These are phyloP conservation scores for Nidularia pulvinata DNA, from an alignment of 768 basidiomycete species.

Conservation along the genomic window DNA sequence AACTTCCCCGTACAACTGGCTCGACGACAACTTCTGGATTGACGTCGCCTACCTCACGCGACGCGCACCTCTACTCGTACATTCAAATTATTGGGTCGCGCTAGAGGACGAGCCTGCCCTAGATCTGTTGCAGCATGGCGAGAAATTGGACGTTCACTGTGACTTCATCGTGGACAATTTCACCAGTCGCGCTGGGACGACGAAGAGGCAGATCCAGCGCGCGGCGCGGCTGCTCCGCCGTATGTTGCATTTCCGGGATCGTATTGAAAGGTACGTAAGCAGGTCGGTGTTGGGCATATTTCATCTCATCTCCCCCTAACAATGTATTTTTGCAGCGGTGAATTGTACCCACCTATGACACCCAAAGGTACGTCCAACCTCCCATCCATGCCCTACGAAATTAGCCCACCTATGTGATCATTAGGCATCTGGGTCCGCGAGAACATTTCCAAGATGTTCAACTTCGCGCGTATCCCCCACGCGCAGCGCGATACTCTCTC, in stretches of 20 bases:
- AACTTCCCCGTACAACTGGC: conserved; percentile 88
- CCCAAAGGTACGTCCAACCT: too few species aligned
- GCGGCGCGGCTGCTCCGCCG: conserved; percentile 82
- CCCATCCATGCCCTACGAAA: too few species aligned
- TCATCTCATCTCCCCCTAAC: too few species aligned
- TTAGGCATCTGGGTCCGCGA: conserved; percentile 71
- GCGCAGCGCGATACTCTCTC: conserved; percentile 64
- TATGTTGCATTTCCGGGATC: conserved; percentile 70
- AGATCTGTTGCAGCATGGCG: too few species aligned
- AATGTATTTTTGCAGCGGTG: too few species aligned
- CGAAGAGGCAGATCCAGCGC: conserved; percentile 83
- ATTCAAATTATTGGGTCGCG: conserved; percentile 97
- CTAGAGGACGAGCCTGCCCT: conserved; percentile 73
- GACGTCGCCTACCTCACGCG: conserved; percentile 87
- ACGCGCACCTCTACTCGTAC: conserved; percentile 81
- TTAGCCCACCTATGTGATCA: too few species aligned
- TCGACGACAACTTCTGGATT: conserved; percentile 92
- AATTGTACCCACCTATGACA: conserved; percentile 68
- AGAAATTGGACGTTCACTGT: too few species aligned
- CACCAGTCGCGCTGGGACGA: conserved; percentile 44
- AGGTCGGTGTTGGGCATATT: too few species aligned
- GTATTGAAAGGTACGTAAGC: conserved; percentile 63
- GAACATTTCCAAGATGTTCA: conserved; percentile 65
- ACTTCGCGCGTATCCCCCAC: conserved; percentile 74
- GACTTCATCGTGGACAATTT: conserved; percentile 32